Evolutionary conservation across 148 eudicot species (phyloP).

Genomic region (Heliosperma pusillum): DNA sequence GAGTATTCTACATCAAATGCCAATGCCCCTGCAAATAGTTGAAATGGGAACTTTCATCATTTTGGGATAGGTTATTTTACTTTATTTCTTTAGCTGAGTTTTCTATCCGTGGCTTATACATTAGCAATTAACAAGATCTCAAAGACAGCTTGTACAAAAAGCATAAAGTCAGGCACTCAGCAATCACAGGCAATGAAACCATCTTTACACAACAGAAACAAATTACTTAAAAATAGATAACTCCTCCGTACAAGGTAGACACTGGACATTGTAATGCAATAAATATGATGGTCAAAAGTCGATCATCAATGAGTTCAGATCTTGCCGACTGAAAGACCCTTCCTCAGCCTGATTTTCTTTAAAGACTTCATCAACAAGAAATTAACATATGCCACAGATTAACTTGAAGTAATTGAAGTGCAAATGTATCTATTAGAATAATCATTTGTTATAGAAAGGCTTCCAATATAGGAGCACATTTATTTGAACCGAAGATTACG

Average conservation of each 20-base stretch:
- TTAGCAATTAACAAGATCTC: background rate
- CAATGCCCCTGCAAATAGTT: constrained; percentile 41
- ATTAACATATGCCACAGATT: background rate
- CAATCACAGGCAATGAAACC: background rate
- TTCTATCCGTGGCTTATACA: background rate
- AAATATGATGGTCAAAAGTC: background rate
- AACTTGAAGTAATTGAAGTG: background rate
- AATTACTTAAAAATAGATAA: background rate
- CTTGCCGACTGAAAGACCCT: background rate
- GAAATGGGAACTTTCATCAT: constrained; percentile 2
- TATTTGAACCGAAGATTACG: background rate
- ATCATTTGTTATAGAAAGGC: background rate
- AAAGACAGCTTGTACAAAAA: background rate
- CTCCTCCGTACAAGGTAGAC: background rate
- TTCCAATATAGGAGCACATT: background rate
- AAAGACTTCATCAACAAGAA: background rate
- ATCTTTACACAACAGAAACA: background rate
- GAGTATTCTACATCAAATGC: constrained; percentile 58
- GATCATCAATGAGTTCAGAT: background rate
- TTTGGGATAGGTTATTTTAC: background rate
- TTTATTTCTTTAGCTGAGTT: background rate
- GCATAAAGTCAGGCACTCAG: background rate
- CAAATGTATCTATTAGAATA: background rate
- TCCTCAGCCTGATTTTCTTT: no score
- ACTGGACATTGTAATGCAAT: background rate